These are phyloP conservation scores for Alternaria sp. DNA, from an alignment of 2,329 filamentous ascomycete genomes.

Conservation along the genomic window DNA sequence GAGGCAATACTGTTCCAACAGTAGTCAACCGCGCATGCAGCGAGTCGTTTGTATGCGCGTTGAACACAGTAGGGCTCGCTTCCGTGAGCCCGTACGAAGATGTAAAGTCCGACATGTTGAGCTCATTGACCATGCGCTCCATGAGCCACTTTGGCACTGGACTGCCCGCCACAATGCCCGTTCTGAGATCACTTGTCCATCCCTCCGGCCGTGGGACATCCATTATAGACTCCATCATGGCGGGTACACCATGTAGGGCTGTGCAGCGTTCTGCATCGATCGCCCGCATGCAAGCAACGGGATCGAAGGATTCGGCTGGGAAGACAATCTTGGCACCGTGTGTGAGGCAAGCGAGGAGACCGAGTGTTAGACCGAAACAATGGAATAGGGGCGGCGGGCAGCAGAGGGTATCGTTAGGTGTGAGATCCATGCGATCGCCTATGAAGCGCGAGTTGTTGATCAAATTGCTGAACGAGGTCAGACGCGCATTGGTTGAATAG, in stretches of 20 bases:
- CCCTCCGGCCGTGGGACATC: slow-evolving; percentile 56
- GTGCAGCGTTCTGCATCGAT: slow-evolving; percentile 65
- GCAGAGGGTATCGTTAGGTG: slow-evolving; percentile 71
- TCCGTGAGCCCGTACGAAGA: slow-evolving; percentile 71
- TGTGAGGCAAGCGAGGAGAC: slow-evolving; percentile 74
- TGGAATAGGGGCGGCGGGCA: slow-evolving; percentile 87
- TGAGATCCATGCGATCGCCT: slow-evolving; percentile 76
- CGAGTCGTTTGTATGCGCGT: slow-evolving; percentile 76
- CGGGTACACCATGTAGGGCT: slow-evolving; percentile 80
- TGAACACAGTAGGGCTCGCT: slow-evolving; percentile 81
- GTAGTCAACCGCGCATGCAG: slow-evolving; percentile 72
- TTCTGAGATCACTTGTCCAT: slow-evolving; percentile 64
- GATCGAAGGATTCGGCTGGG: slow-evolving; percentile 75
- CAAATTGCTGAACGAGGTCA: slow-evolving; percentile 40
- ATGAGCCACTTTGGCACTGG: slow-evolving; percentile 79
- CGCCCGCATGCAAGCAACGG: slow-evolving; percentile 69
- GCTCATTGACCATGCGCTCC: slow-evolving; percentile 72
- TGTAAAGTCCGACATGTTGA: slow-evolving; percentile 78
- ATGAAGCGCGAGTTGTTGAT: slow-evolving; percentile 54
- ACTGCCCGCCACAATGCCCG: slow-evolving; percentile 80
- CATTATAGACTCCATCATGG: slow-evolving; percentile 79
- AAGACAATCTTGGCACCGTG: slow-evolving; percentile 81
- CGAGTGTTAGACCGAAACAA: slow-evolving; percentile 83
- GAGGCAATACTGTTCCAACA: slow-evolving; percentile 79
- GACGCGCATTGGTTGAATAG: not conserved